These are phyloP conservation scores for Aspergillus incahuasiensis DNA, from an alignment of 495 filamentous ascomycete species.

Conservation along the genomic window DNA sequence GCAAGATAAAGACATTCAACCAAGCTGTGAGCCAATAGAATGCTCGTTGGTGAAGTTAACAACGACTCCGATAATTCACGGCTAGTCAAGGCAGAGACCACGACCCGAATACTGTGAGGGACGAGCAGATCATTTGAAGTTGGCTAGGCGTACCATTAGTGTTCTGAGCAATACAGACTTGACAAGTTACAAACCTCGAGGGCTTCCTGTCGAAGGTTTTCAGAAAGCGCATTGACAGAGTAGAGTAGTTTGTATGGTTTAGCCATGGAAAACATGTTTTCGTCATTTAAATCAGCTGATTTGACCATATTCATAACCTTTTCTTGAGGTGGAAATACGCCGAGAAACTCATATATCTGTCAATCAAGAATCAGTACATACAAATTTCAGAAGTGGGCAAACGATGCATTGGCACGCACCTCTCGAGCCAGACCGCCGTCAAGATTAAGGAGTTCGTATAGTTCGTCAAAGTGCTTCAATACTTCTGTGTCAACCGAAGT, in stretches of 20 bases:
- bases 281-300: constrained; percentile 46
- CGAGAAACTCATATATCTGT: constrained; percentile 70
- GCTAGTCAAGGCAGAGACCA: constrained; percentile 39
- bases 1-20: constrained; percentile 36
- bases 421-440: constrained; percentile 67
- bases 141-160: constrained; percentile 20
- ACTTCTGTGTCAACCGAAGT: constrained; percentile 67
- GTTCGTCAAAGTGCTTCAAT: constrained; percentile 75
- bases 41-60: constrained; percentile 16
- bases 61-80: constrained; percentile 27
- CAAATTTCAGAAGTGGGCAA: background rate
- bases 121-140: constrained; percentile 36
- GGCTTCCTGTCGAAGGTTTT: constrained; percentile 44
- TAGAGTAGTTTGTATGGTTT: constrained; percentile 74
- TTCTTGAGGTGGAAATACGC: constrained; percentile 66
- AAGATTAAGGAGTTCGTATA: constrained; percentile 77
- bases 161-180: background rate
- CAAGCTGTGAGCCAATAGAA: constrained; percentile 30
- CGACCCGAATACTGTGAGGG: constrained; percentile 38
- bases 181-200: constrained; percentile 28
- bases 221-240: constrained; percentile 59
- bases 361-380: background rate
- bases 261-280: constrained; percentile 60
- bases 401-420: constrained; percentile 34
- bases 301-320: constrained; percentile 55